Percentiles rank a stretch among this genome's conserved stretches.
Conservation (phyloP, 2,329 filamentous ascomycete genomes). For the Septoria linicola region DNA sequence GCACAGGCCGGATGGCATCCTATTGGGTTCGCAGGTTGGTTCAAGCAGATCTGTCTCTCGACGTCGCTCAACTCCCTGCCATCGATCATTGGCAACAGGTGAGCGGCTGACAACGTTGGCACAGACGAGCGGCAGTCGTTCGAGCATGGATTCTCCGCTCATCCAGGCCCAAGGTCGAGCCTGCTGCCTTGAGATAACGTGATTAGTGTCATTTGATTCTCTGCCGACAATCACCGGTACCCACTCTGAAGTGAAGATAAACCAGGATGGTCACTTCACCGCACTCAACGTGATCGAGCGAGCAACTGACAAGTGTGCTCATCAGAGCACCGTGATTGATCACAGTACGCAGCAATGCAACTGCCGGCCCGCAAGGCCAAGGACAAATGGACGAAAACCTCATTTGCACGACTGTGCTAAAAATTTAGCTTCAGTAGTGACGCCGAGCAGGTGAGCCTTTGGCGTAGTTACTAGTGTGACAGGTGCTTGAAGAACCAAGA, state of each 20-base stretch:
- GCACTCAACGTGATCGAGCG: slow-evolving; percentile 1
- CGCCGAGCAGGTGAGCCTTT: not conserved
- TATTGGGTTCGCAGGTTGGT: not conserved
- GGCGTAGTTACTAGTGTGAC: slow-evolving; percentile 1
- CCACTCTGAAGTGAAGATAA: slow-evolving; percentile 1
- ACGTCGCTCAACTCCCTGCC: slow-evolving; percentile 14
- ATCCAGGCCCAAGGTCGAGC: slow-evolving; percentile 13
- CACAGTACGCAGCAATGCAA: slow-evolving; percentile 5
- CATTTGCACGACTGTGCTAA: not conserved
- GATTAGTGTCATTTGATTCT: slow-evolving; percentile 8
- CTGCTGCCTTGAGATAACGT: slow-evolving; percentile 12
- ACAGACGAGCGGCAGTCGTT: slow-evolving; percentile 20
- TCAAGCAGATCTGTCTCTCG: slow-evolving; percentile 11
- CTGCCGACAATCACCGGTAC: slow-evolving; percentile 6
- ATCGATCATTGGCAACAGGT: slow-evolving; percentile 12
- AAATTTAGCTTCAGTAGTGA: not conserved
- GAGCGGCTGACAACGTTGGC: slow-evolving; percentile 11
- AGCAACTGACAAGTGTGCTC: slow-evolving; percentile 1
- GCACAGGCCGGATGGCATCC: not conserved
- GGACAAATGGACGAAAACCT: not conserved
- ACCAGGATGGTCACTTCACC: slow-evolving; percentile 3
- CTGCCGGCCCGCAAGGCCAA: not conserved
- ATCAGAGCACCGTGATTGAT: slow-evolving; percentile 2
- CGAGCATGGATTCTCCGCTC: slow-evolving; percentile 21
- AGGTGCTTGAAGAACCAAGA: not conserved